Evolutionary conservation across 2,329 filamentous ascomycete species (phyloP), one percentile per base, ranked within the genome.

Genomic region (Parasarocladium wereldwijsianum): DNA sequence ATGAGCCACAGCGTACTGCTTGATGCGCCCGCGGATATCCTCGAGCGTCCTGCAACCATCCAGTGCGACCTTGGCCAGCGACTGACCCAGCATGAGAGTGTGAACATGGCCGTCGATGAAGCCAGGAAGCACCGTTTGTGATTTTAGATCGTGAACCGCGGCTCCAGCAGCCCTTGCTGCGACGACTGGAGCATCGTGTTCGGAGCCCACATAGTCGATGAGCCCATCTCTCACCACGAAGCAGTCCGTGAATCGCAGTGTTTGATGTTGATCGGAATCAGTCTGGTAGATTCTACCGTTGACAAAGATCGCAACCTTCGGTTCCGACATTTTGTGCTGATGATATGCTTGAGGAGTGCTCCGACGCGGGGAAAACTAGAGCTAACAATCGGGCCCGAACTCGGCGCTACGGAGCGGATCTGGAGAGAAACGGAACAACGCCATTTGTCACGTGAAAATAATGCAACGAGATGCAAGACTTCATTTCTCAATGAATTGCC

Each of bases 51-150:
- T 55, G 43, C 66, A 69, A 11, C 52, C 47, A 13, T 62, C 57
- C 2, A 72, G 47, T 14, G 52, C 49, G 13, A 67, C 51, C 41
- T 70, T 70, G 17, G 52, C 56, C 12, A 71, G 51, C 0, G 64
- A 60, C 36, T 69, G 64, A 2, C 66, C 67, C 1, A 69, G 52
- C 8, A 66, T 50, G 0, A 71, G 52, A 8, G 72, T 52, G 40
- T 72, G 67, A 46, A 69, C 57, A 36, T 72, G 67, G 5, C 63
- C 65, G 34, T 72, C 67, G 22, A 71, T 60, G 47, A 72, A 71
- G 10, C 66, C 59, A 0, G 67, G 66, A 2, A 71, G 50, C 3
- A 71, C 49, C 2, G 52, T 55, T 14, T 42, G 43, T 2, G 52
- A 50, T 2, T 29, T 30, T 3, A 58, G 32, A 18, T 57, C 45